Conservation (phyloP, 2,329 filamentous ascomycete species). For the Fusarium pseudonygamai region DNA sequence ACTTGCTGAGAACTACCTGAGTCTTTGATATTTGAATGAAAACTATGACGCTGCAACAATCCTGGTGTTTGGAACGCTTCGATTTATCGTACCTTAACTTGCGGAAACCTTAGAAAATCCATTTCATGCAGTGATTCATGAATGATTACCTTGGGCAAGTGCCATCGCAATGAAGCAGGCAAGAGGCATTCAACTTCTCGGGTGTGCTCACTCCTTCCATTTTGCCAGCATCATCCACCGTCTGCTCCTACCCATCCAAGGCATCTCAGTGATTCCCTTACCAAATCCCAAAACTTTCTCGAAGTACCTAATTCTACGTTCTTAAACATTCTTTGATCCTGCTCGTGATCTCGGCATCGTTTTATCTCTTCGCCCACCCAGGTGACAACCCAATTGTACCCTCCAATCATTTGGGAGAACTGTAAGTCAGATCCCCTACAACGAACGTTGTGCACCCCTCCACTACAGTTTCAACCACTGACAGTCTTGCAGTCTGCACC, state of each 20-base stretch:
- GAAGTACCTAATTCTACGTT: too few relatives aligned
- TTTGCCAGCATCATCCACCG: not conserved
- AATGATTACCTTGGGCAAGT: not conserved
- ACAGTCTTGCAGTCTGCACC: not conserved
- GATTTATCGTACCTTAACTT: not conserved
- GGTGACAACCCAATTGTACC: not conserved
- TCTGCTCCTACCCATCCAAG: not conserved
- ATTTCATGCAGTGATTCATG: not conserved
- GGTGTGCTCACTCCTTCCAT: not conserved
- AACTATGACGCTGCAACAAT: too few relatives aligned
- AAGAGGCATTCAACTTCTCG: not conserved
- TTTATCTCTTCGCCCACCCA: not conserved
- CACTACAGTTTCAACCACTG: not conserved
- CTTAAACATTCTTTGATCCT: not conserved
- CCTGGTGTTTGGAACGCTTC: too few relatives aligned
- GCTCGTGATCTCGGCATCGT: not conserved
- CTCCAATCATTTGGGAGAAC: not conserved
- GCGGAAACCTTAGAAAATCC: not conserved
- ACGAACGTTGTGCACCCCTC: not conserved
- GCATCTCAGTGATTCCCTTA: too few relatives aligned
- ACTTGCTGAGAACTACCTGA: fast-evolving
- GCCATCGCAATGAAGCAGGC: not conserved
- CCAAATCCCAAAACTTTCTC: too few relatives aligned
- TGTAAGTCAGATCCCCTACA: slow-evolving; percentile 2
- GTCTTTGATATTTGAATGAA: not conserved